Evolutionary conservation across 169 alveolate species (phyloP).

Genomic region (Eimeria sp.): DNA sequence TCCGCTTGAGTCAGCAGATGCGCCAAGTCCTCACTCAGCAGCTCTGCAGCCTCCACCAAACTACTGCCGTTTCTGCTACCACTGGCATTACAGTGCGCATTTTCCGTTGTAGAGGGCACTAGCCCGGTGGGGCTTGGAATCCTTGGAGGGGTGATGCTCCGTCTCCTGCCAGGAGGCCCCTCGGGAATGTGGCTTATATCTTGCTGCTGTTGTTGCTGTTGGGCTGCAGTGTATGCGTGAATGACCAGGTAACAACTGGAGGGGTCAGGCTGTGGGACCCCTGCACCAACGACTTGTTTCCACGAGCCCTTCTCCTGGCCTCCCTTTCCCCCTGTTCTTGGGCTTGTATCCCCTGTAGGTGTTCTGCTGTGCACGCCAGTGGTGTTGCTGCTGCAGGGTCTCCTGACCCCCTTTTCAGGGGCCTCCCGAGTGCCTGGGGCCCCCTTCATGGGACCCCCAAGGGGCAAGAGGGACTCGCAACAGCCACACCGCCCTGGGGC

Average conservation of each 20-base stretch:
- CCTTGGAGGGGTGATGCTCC: slow-evolving; percentile 54
- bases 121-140: background rate
- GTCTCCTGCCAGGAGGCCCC: slow-evolving; percentile 31
- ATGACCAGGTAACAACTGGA: slow-evolving; percentile 58
- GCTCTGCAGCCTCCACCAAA: slow-evolving; percentile 10
- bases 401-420: background rate
- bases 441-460: slow-evolving; percentile 15
- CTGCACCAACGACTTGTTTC: slow-evolving; percentile 16
- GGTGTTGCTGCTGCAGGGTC: slow-evolving; percentile 57
- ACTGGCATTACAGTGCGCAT: background rate
- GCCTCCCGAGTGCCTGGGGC: slow-evolving; percentile 8
- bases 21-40: slow-evolving; percentile 49
- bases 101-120: background rate
- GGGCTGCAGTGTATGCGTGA: slow-evolving; percentile 56
- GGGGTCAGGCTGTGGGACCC: slow-evolving; percentile 48
- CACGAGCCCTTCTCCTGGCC: background rate
- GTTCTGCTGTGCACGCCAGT: background rate
- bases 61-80: background rate
- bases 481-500: slow-evolving; percentile 73
- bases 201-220: slow-evolving; percentile 29
- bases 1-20: slow-evolving; percentile 54
- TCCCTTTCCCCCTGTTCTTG: background rate
- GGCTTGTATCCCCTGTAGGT: background rate
- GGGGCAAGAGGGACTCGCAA: slow-evolving; percentile 62
- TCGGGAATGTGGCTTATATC: background rate